Evolutionary conservation across 805 yeast species (phyloP).

Genomic region (Brettanomyces sp.): DNA sequence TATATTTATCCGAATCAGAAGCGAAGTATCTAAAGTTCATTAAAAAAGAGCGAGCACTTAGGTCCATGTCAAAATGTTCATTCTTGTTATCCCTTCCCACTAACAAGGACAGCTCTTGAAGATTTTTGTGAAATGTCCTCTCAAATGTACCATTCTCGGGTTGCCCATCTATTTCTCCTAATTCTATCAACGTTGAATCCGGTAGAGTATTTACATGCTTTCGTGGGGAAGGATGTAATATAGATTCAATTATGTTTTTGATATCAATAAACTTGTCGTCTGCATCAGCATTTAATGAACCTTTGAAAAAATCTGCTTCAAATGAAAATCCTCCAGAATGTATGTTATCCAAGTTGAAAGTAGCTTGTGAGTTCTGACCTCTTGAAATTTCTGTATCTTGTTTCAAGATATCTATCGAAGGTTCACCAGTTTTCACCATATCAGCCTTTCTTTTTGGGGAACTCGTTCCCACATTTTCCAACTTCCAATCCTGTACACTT

Average conservation of each 20-base stretch:
- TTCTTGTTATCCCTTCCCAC: neutral
- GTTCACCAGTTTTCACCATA: too few species aligned
- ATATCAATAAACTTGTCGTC: neutral
- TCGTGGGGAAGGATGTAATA: neutral
- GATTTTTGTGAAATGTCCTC: neutral
- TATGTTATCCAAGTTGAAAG: neutral
- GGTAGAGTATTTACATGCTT: neutral
- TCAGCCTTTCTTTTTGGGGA: neutral
- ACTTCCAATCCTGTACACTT: too few species aligned
- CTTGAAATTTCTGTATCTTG: neutral
- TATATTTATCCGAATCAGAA: slow-evolving; percentile 2
- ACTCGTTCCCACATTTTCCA: neutral
- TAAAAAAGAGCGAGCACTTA: slow-evolving; percentile 1
- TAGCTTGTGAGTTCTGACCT: neutral
- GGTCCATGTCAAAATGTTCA: neutral
- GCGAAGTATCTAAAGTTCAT: slow-evolving; percentile 1
- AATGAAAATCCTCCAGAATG: neutral
- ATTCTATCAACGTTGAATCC: neutral
- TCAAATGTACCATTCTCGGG: neutral
- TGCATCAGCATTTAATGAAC: neutral
- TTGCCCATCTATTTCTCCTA: neutral
- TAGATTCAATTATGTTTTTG: neutral
- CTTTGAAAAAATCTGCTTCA: neutral
- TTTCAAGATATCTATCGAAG: neutral
- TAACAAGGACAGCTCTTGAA: neutral